phyloP scores from a whole-genome alignment of 768 basidiomycete genomes.

The Leccinum rimulosum region DNA sequence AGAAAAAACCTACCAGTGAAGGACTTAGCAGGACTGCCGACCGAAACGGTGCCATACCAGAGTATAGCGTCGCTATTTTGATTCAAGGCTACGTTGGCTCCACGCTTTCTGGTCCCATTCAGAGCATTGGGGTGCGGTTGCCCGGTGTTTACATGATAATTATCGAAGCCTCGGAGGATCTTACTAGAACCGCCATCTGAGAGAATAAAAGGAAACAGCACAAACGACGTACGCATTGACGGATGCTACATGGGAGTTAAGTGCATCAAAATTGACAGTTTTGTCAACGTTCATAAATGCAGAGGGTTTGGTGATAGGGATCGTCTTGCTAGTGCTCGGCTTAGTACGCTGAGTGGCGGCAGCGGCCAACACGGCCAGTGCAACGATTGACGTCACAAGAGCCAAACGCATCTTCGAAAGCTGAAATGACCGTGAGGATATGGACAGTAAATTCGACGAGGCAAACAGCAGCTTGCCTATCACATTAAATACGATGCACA shows the following conservation, averaged over 20 bases:
- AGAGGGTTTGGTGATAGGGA: background rate
- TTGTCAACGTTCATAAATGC: background rate
- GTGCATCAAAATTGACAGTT: background rate
- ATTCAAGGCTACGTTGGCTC: background rate
- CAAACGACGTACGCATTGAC: background rate
- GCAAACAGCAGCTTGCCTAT: background rate
- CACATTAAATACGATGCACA: background rate
- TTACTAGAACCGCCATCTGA: background rate
- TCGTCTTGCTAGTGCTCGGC: background rate
- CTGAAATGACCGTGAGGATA: background rate
- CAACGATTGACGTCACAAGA: background rate
- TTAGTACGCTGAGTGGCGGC: background rate
- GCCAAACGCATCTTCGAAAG: background rate
- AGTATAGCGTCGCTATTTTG: background rate
- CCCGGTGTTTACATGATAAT: background rate
- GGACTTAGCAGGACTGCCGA: background rate
- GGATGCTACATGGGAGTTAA: background rate
- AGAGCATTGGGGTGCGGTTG: background rate
- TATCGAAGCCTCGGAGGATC: background rate
- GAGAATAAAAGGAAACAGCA: background rate
- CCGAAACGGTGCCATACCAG: background rate
- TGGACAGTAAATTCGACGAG: background rate
- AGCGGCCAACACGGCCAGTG: background rate
- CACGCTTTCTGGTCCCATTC: background rate
- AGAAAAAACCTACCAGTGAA: background rate